Evolutionary conservation across 1,284 basidiomycete genomes (phyloP).

Genomic region (Albatrellus sp.): DNA sequence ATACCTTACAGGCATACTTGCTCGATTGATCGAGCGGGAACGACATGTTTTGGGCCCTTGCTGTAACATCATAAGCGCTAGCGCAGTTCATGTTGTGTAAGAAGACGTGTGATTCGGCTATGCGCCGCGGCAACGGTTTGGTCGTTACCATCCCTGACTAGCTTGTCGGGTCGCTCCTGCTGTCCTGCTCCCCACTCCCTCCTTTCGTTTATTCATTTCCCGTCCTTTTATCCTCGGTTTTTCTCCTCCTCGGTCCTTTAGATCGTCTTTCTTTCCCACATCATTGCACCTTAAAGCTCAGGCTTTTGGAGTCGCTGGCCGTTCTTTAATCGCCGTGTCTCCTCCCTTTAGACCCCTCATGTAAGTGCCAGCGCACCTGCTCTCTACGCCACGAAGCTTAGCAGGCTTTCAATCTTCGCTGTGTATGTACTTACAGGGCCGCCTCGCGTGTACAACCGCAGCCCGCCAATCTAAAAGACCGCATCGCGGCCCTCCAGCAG

Average conservation of each 20-base stretch:
- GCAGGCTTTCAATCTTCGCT: neutral
- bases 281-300: neutral
- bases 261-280: neutral
- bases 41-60: too few species aligned
- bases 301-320: slow-evolving; percentile 5
- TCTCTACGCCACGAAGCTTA: neutral
- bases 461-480: slow-evolving; percentile 55
- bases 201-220: neutral
- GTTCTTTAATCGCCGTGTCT: slow-evolving; percentile 6
- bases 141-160: neutral
- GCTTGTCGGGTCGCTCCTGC: too few species aligned
- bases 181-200: slow-evolving; percentile 1
- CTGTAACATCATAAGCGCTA: too few species aligned
- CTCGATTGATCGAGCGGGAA: too few species aligned
- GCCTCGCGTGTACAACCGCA: slow-evolving; percentile 27
- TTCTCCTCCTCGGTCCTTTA: neutral
- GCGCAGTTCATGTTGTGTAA: neutral
- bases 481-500: slow-evolving; percentile 64
- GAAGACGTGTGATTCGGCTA: neutral
- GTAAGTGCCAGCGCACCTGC: slow-evolving; percentile 3
- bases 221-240: neutral
- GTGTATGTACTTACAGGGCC: slow-evolving; percentile 14
- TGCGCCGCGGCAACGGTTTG: neutral
- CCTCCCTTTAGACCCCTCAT: slow-evolving; percentile 5
- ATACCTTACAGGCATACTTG: too few species aligned